Evolutionary conservation across 345 rosid species (phyloP).

Genomic region (Carallia pectinifolia): DNA sequence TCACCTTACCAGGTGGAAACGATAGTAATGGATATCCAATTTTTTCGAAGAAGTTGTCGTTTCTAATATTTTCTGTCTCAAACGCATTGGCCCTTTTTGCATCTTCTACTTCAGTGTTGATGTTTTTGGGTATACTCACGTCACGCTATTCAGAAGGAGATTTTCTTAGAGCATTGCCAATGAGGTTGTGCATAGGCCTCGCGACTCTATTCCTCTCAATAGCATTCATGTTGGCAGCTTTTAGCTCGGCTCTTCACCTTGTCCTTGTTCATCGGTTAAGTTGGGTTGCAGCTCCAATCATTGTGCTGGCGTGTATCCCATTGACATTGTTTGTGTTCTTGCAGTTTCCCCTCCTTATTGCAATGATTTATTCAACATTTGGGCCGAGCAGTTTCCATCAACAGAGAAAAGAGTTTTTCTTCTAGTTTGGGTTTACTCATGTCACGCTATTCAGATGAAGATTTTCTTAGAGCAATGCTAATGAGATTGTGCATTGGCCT

Average conservation of each 20-base stretch:
- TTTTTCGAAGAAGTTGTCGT: background rate
- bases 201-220: background rate
- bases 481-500: background rate
- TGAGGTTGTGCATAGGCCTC: background rate
- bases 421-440: conserved; percentile 2
- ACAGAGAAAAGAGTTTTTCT: background rate
- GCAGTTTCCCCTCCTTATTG: background rate
- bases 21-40: background rate
- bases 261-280: background rate
- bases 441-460: background rate
- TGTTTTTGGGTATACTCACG: conserved; percentile 9
- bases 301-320: background rate
- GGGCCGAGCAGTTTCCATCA: background rate
- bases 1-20: background rate
- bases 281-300: conserved; percentile 7
- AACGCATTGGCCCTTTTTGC: background rate
- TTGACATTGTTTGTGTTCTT: background rate
- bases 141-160: background rate
- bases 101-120: background rate
- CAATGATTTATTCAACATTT: background rate
- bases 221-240: background rate
- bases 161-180: background rate
- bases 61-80: background rate
- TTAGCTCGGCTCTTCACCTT: background rate
- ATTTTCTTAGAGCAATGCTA: background rate